Evolutionary conservation across 495 filamentous ascomycete species (phyloP).

Genomic region (Bathelium albidoporum): DNA sequence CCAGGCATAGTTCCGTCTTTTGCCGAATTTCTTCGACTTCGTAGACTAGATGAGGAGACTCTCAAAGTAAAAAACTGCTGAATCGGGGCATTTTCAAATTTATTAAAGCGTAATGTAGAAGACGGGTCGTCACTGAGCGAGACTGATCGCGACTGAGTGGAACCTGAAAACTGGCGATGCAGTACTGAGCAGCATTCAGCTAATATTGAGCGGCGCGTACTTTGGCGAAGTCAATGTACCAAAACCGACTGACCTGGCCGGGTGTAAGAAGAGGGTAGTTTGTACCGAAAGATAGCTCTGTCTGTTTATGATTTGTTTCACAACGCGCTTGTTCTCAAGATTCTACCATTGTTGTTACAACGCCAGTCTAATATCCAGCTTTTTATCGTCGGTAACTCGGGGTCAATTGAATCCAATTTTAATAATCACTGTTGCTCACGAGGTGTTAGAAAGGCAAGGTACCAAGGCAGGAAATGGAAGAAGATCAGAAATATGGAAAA

Average conservation of each 20-base stretch:
- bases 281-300: background rate
- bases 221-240: background rate
- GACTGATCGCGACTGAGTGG: background rate
- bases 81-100: background rate
- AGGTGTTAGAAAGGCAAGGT: background rate
- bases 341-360: background rate
- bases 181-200: background rate
- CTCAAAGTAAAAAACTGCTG: background rate
- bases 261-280: background rate
- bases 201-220: background rate
- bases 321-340: background rate
- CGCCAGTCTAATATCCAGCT: background rate
- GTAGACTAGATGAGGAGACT: background rate
- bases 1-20: background rate
- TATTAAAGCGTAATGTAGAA: background rate
- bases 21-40: background rate
- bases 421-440: background rate
- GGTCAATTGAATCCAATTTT: background rate
- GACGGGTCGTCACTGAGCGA: background rate
- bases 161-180: background rate
- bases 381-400: background rate
- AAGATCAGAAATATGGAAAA: background rate
- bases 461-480: background rate
- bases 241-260: background rate
- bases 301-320: background rate